phyloP scores from a whole-genome alignment of 2,329 filamentous ascomycete species.

The Aspergillus sp. region DNA sequence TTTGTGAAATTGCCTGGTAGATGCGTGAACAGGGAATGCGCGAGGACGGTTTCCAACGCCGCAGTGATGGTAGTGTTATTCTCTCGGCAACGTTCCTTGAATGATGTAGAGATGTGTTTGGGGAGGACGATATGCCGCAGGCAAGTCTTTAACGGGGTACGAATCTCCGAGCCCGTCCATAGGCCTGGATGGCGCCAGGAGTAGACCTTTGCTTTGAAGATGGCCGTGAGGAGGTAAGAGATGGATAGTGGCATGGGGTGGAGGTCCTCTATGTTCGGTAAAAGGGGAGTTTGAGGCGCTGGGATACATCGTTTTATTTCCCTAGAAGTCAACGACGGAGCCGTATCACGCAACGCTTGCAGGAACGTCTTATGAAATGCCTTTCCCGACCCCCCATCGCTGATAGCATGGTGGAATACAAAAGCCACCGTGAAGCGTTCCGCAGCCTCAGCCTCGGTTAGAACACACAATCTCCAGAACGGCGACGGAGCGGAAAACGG shows the following conservation, averaged over 20 bases:
- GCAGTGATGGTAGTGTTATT: slow-evolving; percentile 40
- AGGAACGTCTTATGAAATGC: slow-evolving; percentile 43
- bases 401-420: slow-evolving; percentile 46
- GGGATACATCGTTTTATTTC: slow-evolving; percentile 16
- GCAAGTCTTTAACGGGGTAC: slow-evolving; percentile 17
- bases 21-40: slow-evolving; percentile 32
- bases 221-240: slow-evolving; percentile 26
- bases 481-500: slow-evolving; percentile 32
- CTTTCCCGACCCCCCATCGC: slow-evolving; percentile 43
- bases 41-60: slow-evolving; percentile 34
- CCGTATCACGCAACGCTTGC: slow-evolving; percentile 23
- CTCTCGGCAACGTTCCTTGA: slow-evolving; percentile 30
- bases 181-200: slow-evolving; percentile 21
- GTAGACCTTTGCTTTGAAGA: slow-evolving; percentile 30
- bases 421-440: slow-evolving; percentile 40
- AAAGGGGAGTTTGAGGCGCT: slow-evolving; percentile 24
- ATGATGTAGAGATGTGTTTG: slow-evolving; percentile 16
- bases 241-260: slow-evolving; percentile 36
- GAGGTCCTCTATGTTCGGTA: slow-evolving; percentile 37
- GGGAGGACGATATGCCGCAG: slow-evolving; percentile 30
- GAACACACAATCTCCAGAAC: slow-evolving; percentile 42
- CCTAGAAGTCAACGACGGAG: slow-evolving; percentile 5
- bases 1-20: slow-evolving; percentile 23
- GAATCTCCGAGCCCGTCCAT: slow-evolving; percentile 32
- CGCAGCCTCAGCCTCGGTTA: slow-evolving; percentile 20